These are phyloP conservation scores for Thraustochytrium striatum DNA, from an alignment of 352 stramenopile genomes.

Conservation along the genomic window DNA sequence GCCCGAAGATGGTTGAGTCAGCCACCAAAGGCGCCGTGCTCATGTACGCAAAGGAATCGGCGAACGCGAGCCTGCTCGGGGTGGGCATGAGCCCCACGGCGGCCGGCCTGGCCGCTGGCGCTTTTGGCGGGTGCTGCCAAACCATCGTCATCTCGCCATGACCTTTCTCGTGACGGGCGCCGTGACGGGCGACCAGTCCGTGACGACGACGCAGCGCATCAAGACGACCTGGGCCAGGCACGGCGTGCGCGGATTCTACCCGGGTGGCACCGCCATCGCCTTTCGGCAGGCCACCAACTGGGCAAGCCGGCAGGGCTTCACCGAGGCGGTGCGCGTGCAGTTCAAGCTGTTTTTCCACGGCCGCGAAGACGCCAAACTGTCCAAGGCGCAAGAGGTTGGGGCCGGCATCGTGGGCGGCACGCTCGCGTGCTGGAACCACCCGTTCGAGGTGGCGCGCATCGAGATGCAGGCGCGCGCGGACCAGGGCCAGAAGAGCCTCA, in stretches of 20 bases:
- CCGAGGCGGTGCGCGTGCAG: slow-evolving; percentile 72
- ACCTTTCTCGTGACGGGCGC: slow-evolving; percentile 82
- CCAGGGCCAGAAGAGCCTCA: slow-evolving; percentile 76
- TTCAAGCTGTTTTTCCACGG: slow-evolving; percentile 56
- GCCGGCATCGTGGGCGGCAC: slow-evolving; percentile 75
- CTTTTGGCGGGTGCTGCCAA: slow-evolving; percentile 75
- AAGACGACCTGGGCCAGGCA: slow-evolving; percentile 73
- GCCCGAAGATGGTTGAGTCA: slow-evolving; percentile 83
- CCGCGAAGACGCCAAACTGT: slow-evolving; percentile 75
- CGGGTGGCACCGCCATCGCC: slow-evolving; percentile 76
- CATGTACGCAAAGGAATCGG: slow-evolving; percentile 79
- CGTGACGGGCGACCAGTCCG: slow-evolving; percentile 79
- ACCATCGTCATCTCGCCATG: slow-evolving; percentile 80
- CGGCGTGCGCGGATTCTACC: slow-evolving; percentile 82
- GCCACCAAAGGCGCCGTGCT: slow-evolving; percentile 79
- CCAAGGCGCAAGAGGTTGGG: slow-evolving; percentile 73
- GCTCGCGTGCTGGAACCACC: slow-evolving; percentile 82
- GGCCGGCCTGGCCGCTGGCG: slow-evolving; percentile 73
- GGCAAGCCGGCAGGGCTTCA: slow-evolving; percentile 77
- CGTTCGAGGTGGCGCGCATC: slow-evolving; percentile 82
- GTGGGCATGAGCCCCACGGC: slow-evolving; percentile 64
- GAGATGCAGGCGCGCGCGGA: slow-evolving; percentile 82
- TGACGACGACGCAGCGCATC: slow-evolving; percentile 73
- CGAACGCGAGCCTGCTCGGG: slow-evolving; percentile 64
- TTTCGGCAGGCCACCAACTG: slow-evolving; percentile 85